phyloP scores from a whole-genome alignment of 352 stramenopile species.

The Pythium apleroticum region DNA sequence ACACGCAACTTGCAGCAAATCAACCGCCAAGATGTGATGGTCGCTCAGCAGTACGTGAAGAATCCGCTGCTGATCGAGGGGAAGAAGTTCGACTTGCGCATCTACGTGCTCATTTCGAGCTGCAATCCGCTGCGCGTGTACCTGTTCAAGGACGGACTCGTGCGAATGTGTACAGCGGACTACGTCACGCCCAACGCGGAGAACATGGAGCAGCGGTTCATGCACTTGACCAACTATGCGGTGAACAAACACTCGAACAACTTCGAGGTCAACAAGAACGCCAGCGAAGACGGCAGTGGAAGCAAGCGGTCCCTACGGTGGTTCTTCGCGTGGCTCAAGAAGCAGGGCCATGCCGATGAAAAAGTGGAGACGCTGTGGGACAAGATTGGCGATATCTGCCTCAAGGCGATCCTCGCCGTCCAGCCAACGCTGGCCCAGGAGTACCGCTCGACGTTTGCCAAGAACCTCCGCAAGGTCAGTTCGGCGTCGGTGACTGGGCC shows the following conservation, averaged over 20 bases:
- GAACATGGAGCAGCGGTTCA: slow-evolving; percentile 88
- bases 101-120: slow-evolving; percentile 91
- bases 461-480: slow-evolving; percentile 68
- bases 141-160: slow-evolving; percentile 90
- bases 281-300: slow-evolving; percentile 53
- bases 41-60: slow-evolving; percentile 87
- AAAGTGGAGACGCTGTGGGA: slow-evolving; percentile 87
- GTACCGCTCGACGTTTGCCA: slow-evolving; percentile 88
- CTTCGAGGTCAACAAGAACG: slow-evolving; percentile 81
- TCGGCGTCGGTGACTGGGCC: slow-evolving; percentile 31
- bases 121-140: slow-evolving; percentile 87
- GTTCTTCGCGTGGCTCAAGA: slow-evolving; percentile 91
- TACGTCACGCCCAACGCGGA: slow-evolving; percentile 83
- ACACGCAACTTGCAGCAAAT: slow-evolving; percentile 91
- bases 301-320: slow-evolving; percentile 90
- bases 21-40: slow-evolving; percentile 79
- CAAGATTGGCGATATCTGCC: slow-evolving; percentile 92
- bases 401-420: slow-evolving; percentile 93
- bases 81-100: slow-evolving; percentile 93
- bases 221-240: slow-evolving; percentile 93
- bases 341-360: slow-evolving; percentile 52
- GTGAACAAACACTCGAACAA: slow-evolving; percentile 91
- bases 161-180: slow-evolving; percentile 87
- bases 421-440: slow-evolving; percentile 92
- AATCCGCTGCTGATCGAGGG: slow-evolving; percentile 74